A percentile compares a stretch with the other conserved stretches of the same genome.
Evolutionary conservation across 2,329 filamentous ascomycete species (phyloP).

Genomic region (Pseudogymnoascus sp.): DNA sequence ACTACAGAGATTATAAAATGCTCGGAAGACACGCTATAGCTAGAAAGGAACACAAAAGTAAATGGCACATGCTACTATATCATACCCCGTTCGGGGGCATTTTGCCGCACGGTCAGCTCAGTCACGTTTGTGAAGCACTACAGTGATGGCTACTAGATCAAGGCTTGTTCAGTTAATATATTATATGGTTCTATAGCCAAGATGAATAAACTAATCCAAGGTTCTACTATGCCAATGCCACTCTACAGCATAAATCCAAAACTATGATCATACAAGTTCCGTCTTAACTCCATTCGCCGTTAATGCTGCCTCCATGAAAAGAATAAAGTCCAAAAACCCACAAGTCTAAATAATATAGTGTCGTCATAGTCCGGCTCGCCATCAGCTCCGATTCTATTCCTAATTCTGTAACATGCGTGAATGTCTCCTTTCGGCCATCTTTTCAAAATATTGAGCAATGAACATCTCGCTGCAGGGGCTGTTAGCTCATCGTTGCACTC

Average conservation of each 20-base stretch:
- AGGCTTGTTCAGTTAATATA: neutral
- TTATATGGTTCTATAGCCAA: neutral
- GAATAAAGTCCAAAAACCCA: neutral
- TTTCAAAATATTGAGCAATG: constrained; percentile 67
- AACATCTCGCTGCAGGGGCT: constrained; percentile 56
- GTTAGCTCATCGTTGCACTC: constrained; percentile 17
- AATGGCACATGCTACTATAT: neutral
- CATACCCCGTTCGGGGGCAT: neutral
- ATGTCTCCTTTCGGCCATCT: constrained; percentile 45
- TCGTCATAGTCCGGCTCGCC: neutral
- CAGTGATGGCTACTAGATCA: neutral
- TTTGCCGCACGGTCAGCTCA: neutral
- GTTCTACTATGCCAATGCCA: neutral
- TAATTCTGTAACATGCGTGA: neutral
- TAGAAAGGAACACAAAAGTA: neutral
- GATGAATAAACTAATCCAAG: neutral
- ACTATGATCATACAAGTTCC: neutral
- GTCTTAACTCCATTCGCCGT: neutral
- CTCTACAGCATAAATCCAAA: neutral
- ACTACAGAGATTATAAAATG: neutral
- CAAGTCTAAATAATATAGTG: neutral
- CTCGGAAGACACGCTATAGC: neutral
- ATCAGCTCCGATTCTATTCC: neutral
- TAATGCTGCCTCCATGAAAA: neutral
- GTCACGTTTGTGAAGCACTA: neutral